A percentile compares a stretch with the other conserved stretches of the same genome.
Evolutionary conservation across 768 basidiomycete genomes (phyloP).

Genomic region (Suillus variegatus): DNA sequence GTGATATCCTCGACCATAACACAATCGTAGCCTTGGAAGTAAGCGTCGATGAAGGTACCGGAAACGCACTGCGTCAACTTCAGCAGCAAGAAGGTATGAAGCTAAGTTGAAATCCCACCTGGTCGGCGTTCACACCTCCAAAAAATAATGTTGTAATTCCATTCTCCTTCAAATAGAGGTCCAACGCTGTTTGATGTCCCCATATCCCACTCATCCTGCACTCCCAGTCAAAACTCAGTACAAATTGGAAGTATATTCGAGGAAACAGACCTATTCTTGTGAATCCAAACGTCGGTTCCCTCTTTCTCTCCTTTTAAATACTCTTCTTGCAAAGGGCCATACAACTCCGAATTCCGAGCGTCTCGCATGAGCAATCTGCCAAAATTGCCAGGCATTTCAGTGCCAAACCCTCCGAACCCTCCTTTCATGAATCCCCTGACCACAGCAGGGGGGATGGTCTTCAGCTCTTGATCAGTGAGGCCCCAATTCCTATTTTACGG

Average conservation of each 20-base stretch:
- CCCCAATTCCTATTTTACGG: constrained; percentile 60
- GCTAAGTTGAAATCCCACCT: constrained; percentile 37
- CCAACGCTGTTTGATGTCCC: constrained; percentile 63
- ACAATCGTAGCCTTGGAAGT: constrained; percentile 65
- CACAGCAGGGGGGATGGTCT: constrained; percentile 61
- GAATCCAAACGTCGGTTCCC: constrained; percentile 71
- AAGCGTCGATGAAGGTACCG: constrained; percentile 64
- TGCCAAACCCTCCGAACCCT: constrained; percentile 53
- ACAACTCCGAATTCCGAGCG: constrained; percentile 57
- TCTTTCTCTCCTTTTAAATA: constrained; percentile 51
- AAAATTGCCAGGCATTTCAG: constrained; percentile 51
- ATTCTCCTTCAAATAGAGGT: constrained; percentile 62
- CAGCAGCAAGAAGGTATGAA: neutral
- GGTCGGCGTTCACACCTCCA: constrained; percentile 67
- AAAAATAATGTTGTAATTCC: constrained; percentile 64
- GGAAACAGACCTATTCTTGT: constrained; percentile 58
- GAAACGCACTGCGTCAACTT: constrained; percentile 52
- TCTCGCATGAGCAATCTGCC: constrained; percentile 62
- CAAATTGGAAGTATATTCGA: neutral
- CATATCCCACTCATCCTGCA: constrained; percentile 65
- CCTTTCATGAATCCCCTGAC: constrained; percentile 54
- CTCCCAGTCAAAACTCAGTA: neutral
- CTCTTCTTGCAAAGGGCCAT: constrained; percentile 60
- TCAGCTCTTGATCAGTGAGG: constrained; percentile 62
- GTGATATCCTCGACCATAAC: constrained; percentile 57